phyloP scores from a whole-genome alignment of 345 rosid species.

The Acer saccharum region DNA sequence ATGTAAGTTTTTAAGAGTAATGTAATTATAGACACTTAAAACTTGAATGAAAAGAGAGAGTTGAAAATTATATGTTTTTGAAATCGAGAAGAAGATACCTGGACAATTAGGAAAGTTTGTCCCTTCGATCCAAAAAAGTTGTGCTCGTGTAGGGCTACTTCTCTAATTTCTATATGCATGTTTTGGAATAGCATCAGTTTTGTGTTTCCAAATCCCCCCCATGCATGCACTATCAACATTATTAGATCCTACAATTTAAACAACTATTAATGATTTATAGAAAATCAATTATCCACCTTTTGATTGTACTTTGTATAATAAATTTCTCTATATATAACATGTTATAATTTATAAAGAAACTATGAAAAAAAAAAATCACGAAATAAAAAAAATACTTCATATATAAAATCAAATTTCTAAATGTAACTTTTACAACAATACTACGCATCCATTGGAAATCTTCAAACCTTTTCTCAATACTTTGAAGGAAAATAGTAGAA shows the following conservation, averaged over 20 bases:
- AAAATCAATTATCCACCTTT: no score
- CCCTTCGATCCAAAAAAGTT: neutral
- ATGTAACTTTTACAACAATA: neutral
- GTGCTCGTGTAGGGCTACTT: neutral
- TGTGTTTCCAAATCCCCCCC: neutral
- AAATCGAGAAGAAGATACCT: conserved; percentile 6
- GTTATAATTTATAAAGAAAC: neutral
- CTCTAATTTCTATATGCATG: neutral
- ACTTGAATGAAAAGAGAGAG: neutral
- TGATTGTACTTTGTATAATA: neutral
- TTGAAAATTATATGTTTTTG: no score
- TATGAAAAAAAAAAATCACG: no score
- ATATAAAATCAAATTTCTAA: neutral
- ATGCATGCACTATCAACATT: conserved; percentile 6
- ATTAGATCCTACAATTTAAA: neutral
- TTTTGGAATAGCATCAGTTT: neutral
- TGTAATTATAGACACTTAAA: no score
- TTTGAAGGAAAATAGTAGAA: no score
- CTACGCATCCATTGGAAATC: neutral
- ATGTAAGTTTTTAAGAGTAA: no score
- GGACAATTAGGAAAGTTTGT: neutral
- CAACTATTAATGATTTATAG: neutral
- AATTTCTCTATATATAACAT: no score
- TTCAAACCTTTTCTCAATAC: neutral
- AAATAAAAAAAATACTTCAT: neutral